Base-by-base conservation (phyloP, 2,329 filamentous ascomycete genomes). In the Lachnellula hyalina region DNA sequence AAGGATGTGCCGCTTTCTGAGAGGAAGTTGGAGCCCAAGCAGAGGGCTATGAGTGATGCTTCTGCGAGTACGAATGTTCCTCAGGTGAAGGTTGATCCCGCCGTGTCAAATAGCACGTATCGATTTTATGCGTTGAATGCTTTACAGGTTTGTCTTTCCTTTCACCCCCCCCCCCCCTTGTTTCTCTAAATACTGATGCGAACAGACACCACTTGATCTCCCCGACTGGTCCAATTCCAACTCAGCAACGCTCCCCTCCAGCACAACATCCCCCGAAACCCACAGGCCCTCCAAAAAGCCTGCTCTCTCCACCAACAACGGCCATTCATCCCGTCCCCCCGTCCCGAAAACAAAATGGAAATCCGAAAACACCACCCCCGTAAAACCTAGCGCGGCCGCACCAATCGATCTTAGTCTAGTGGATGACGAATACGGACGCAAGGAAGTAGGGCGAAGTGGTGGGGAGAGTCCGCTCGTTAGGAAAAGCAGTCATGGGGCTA, bases 1-100 rank as follows among this genome's bases (percentile, higher is more conserved):
- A 95, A 94, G 68, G 90, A 96, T 66, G 82, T 93, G 50, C 88
- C 89, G 1, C 75, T 96, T 49, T 67, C 54, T 55, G 67, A 69
- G 53, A 63, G 57, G 54, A 69, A 67, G 48, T 19, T 59, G 5
- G 68, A 69, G 23, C 46, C 59, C 4, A 68, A 68, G 50, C 52
- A 58, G 42, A 64, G 61, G 51, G 62, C 60, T 32, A 59, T 58
- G 55, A 67, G 59, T 58, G 63, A 63, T 55, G 34, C 53, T 38
- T 49, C 57, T 38, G 34, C 54, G 8, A 51, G 28, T 32, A 32
- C 28, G 28, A 8, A 56, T 7, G 38, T 41, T 7, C 58, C 65
- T 15, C 58, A 58, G 28, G 53, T 64, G 35, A 68, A 65, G 42
- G 58, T 65, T 47, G 65, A 70, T 54, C 64, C 66, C 3, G 58